Evolutionary conservation across 2,329 filamentous ascomycete genomes (phyloP).

Genomic region (Aspergillus fischeri): DNA sequence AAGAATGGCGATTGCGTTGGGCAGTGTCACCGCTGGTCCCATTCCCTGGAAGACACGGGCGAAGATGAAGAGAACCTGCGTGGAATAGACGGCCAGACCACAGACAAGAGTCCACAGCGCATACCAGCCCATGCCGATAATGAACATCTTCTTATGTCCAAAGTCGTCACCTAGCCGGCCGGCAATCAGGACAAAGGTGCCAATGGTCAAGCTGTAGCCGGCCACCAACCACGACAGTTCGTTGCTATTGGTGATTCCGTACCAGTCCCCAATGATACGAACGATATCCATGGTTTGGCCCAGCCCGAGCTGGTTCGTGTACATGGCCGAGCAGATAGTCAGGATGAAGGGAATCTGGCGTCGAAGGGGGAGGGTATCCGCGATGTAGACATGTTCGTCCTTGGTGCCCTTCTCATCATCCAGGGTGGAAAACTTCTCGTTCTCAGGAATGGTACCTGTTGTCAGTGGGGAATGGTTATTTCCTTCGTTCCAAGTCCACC

Average conservation of each 20-base stretch:
- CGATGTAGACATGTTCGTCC: constrained; percentile 9
- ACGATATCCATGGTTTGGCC: background rate
- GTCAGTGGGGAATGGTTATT: background rate
- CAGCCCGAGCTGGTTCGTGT: constrained; percentile 5
- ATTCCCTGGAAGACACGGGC: constrained; percentile 49
- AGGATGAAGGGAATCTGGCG: constrained; percentile 7
- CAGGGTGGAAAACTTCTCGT: background rate
- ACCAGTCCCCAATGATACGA: constrained; percentile 42
- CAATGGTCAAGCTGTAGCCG: constrained; percentile 47
- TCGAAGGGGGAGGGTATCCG: background rate
- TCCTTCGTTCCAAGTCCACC: background rate
- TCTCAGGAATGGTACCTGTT: background rate
- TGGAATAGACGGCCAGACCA: constrained; percentile 25
- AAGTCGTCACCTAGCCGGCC: constrained; percentile 31
- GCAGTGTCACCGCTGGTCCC: constrained; percentile 58
- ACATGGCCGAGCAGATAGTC: constrained; percentile 6
- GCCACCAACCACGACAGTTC: constrained; percentile 52
- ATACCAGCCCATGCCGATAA: constrained; percentile 29
- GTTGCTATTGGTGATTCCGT: constrained; percentile 40
- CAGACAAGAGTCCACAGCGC: constrained; percentile 24
- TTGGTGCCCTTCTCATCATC: background rate
- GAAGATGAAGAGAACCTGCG: constrained; percentile 45
- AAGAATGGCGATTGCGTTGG: constrained; percentile 61
- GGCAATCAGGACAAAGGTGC: constrained; percentile 30
- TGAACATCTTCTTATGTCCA: constrained; percentile 27